Conservation (phyloP, 805 yeast genomes). For the Nakazawaea holstii region DNA sequence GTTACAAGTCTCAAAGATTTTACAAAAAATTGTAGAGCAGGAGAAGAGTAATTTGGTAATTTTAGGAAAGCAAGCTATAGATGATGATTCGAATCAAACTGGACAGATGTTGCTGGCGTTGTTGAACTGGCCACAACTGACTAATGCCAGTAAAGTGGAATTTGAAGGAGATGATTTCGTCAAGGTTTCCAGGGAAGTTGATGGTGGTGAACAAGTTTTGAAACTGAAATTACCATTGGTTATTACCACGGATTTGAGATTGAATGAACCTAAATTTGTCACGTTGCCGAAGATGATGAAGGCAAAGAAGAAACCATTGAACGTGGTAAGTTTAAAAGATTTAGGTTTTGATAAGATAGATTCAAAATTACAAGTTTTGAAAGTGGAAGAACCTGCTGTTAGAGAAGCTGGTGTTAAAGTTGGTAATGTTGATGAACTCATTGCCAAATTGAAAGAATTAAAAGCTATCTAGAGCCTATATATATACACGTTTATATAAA, state of each 20-base stretch:
- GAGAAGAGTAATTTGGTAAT: conserved; percentile 74
- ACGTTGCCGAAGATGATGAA: conserved; percentile 95
- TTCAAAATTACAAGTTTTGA: conserved; percentile 60
- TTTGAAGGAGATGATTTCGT: conserved; percentile 47
- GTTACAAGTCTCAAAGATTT: conserved; percentile 79
- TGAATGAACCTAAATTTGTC: conserved; percentile 95
- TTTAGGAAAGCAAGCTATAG: conserved; percentile 95
- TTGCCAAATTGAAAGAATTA: conserved; percentile 68
- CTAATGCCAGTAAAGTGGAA: conserved; percentile 84
- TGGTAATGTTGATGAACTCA: conserved; percentile 72
- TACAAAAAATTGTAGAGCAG: conserved; percentile 65
- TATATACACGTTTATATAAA: background rate
- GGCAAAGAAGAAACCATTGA: conserved; percentile 94
- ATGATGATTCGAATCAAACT: conserved; percentile 90
- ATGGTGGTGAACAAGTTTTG: conserved; percentile 88
- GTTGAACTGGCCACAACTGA: conserved; percentile 94
- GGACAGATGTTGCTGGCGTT: conserved; percentile 96
- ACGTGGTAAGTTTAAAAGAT: conserved; percentile 54
- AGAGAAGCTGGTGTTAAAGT: conserved; percentile 83
- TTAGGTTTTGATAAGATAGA: conserved; percentile 56
- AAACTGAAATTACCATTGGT: conserved; percentile 76
- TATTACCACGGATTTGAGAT: conserved; percentile 87
- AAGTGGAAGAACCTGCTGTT: conserved; percentile 80
- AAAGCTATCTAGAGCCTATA: conserved; percentile 49
- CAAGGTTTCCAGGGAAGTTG: conserved; percentile 85